Evolutionary conservation across 2,329 filamentous ascomycete species (phyloP), one percentile per base, ranked within the genome.

Genomic region (Fusarium sp.): DNA sequence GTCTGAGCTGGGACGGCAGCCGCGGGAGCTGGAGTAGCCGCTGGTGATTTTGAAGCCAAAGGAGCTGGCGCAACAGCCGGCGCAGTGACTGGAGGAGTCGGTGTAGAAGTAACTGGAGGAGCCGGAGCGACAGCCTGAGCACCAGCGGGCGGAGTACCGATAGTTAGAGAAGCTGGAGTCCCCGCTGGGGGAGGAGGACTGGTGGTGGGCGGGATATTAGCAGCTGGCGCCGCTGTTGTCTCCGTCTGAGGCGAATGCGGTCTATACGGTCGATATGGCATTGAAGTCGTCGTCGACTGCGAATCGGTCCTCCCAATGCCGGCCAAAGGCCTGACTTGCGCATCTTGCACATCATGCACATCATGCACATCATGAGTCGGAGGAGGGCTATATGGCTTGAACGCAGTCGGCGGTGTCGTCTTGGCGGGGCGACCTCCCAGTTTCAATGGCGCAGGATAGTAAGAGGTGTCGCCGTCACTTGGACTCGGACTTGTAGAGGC

Each of bases 221-320:
- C 56, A 41, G 68, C 34, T 23, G 50, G 65, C 8, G 34, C 43
- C 58, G 60, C 27, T 27, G 67, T 35, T 58, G 59, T 50, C 35
- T 71, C 30, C 48, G 69, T 25, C 37, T 64, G 72, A 45, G 74
- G 66, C 16, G 76, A 75, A 20, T 75, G 68, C 9, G 78, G 80
- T 48, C 77, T 74, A 35, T 82, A 82, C 2, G 80, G 81, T 41
- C 77, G 76, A 56, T 82, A 83, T 34, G 80, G 66, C 23, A 74
- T 66, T 32, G 75, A 69, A 56, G 61, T 68, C 16, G 70, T 73
- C 6, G 75, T 75, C 25, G 77, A 76, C 35, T 77, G 77, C 30
- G 76, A 71, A 39, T 68, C 67, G 37, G 68, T 74, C 39, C 69
- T 75, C 39, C 67, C 67, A 41, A 69, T 61, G 16, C 58, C 63